These are phyloP conservation scores for Alternaria dauci DNA, from an alignment of 2,329 filamentous ascomycete genomes.

Conservation along the genomic window DNA sequence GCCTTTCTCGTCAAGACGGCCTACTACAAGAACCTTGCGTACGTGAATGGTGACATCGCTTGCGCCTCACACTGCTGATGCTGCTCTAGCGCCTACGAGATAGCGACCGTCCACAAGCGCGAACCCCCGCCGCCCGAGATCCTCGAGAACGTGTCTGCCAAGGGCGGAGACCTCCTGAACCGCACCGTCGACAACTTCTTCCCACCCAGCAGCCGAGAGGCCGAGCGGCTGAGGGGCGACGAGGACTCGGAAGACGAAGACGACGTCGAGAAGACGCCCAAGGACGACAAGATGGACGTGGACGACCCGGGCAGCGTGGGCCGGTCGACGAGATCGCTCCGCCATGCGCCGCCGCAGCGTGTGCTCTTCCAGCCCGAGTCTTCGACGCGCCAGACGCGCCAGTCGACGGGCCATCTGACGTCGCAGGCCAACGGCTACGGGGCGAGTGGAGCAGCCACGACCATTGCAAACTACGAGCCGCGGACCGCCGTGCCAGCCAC, in stretches of 20 bases:
- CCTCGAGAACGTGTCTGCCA: constrained; percentile 79
- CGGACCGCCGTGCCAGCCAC: constrained; percentile 68
- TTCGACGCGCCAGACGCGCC: constrained; percentile 70
- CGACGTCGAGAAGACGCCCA: constrained; percentile 56
- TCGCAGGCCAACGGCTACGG: constrained; percentile 55
- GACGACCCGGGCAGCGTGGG: constrained; percentile 60
- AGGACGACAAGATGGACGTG: constrained; percentile 58
- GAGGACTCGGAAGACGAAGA: constrained; percentile 61
- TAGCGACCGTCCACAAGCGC: constrained; percentile 76
- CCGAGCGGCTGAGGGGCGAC: constrained; percentile 59
- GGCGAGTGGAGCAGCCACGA: constrained; percentile 57
- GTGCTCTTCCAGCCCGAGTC: constrained; percentile 87
- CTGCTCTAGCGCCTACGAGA: constrained; percentile 74
- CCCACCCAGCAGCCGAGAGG: constrained; percentile 58
- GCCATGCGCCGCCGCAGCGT: constrained; percentile 84
- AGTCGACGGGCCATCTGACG: constrained; percentile 52
- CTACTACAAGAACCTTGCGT: constrained; percentile 88
- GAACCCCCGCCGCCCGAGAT: constrained; percentile 89
- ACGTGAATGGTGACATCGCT: constrained; percentile 30
- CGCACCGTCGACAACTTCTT: constrained; percentile 80
- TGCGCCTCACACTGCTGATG: constrained; percentile 11
- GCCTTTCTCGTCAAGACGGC: constrained; percentile 86
- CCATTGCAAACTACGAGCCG: constrained; percentile 75
- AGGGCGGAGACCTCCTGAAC: constrained; percentile 79
- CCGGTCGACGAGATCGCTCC: constrained; percentile 60